Base-by-base conservation (phyloP, 2,329 filamentous ascomycete species). In the Dothideomycetes sp. region DNA sequence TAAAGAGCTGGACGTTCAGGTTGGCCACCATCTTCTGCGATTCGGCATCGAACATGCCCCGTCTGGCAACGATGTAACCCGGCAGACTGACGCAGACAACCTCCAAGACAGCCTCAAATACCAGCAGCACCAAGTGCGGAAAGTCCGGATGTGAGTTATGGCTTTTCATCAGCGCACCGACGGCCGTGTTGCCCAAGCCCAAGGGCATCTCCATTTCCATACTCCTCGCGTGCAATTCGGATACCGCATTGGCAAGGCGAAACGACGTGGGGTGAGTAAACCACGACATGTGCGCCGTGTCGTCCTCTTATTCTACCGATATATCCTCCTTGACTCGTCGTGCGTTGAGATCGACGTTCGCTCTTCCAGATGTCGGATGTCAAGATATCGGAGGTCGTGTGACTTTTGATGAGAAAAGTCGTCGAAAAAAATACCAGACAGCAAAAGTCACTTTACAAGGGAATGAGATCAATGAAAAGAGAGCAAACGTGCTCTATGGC, bases 1-100 rank as follows among this genome's bases (percentile, higher is more conserved):
- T 98, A 64, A 98, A 98, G 29, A 98, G 73, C 67, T 84, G 84
- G 45, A 95, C 87, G 61, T 98, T 98, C 51, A 98, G 71, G 58
- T 98, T 95, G 40, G 91, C 89, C 36, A 95, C 72, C 57, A 98
- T 93, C 64, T 95, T 96, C 62, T 98, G 91, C 60, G 88, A 84
- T 37, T 94, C 87, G 48, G 85, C 86, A 63, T 94, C 86, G 63
- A 98, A 96, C 66, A 94, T 84, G 59, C 91, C 91, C 53, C 86
- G 73, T 27, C 83, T 73, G 10, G 91, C 91, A 40, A 95, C 79
- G 48, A 98, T 82, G 64, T 95, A 98, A 19, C 91, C 91, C 0
- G 91, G 91, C 51, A 95, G 65, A 61, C 84, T 89, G 60, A 98
- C 88, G 59, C 88, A 96, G 35, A 98, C 83, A 17, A 96, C 89